phyloP scores from a whole-genome alignment of 352 stramenopile genomes.

The Pythium utonaiense region DNA sequence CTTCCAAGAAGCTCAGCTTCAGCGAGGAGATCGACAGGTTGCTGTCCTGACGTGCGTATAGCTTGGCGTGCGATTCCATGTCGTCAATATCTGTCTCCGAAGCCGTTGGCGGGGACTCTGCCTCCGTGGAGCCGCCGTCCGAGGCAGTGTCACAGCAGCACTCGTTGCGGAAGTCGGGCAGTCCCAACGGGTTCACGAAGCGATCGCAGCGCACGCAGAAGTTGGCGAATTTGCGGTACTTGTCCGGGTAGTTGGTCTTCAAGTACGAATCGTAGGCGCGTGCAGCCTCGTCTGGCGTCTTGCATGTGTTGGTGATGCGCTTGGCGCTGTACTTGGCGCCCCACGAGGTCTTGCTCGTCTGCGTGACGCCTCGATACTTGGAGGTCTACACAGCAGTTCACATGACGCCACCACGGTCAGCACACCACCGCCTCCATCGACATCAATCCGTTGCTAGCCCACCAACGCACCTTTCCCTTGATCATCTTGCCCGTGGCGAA shows the following conservation, averaged over 20 bases:
- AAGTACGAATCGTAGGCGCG: slow-evolving; percentile 82
- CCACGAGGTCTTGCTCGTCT: slow-evolving; percentile 86
- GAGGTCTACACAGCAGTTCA: slow-evolving; percentile 49
- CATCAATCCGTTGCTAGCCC: too few relatives aligned
- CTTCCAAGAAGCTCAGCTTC: slow-evolving; percentile 70
- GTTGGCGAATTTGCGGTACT: slow-evolving; percentile 85
- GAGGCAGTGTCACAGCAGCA: slow-evolving; percentile 48
- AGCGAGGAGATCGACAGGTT: slow-evolving; percentile 69
- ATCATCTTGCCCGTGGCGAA: slow-evolving; percentile 54
- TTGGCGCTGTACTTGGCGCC: slow-evolving; percentile 88
- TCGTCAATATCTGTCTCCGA: slow-evolving; percentile 44
- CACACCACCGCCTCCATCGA: too few relatives aligned
- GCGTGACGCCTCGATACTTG: slow-evolving; percentile 82
- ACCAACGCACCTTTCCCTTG: slow-evolving; percentile 66
- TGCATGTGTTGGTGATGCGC: slow-evolving; percentile 86
- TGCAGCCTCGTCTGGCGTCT: slow-evolving; percentile 81
- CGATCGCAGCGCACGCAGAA: slow-evolving; percentile 78
- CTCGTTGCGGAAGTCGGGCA: slow-evolving; percentile 72
- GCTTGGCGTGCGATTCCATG: slow-evolving; percentile 34
- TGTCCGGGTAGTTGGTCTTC: slow-evolving; percentile 76
- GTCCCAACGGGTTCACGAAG: slow-evolving; percentile 78
- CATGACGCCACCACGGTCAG: too few relatives aligned
- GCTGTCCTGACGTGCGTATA: slow-evolving; percentile 35
- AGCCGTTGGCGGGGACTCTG: slow-evolving; percentile 22
- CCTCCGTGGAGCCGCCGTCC: slow-evolving; percentile 18